Evolutionary conservation across 305 asterid species (phyloP).

Genomic region (Plantago lanceolata): DNA sequence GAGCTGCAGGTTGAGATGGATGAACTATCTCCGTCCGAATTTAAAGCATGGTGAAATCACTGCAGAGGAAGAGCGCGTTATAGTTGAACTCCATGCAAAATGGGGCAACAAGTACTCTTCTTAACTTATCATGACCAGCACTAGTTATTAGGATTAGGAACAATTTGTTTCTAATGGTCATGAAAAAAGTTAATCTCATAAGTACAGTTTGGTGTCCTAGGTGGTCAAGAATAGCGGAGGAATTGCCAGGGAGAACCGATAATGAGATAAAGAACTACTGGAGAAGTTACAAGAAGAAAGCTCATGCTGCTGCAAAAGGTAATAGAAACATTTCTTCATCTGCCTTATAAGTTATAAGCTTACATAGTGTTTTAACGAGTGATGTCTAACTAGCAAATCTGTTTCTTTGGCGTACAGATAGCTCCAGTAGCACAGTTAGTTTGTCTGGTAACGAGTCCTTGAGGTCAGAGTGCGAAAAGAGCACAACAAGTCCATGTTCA

Average conservation of each 20-base stretch:
- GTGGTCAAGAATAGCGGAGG: conserved; percentile 71
- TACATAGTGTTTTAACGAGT: neutral
- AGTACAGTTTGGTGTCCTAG: conserved; percentile 18
- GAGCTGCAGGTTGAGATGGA: conserved; percentile 79
- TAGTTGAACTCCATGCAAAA: conserved; percentile 53
- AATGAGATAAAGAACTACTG: conserved; percentile 73
- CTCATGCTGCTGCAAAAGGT: conserved; percentile 34
- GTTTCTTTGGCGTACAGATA: conserved; percentile 22
- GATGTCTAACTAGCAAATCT: no score
- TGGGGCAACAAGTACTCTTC: conserved; percentile 66
- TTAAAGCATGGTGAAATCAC: conserved; percentile 59
- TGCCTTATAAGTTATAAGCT: neutral
- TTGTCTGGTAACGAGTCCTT: conserved; percentile 12
- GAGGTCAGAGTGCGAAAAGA: conserved; percentile 20
- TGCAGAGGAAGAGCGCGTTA: conserved; percentile 45
- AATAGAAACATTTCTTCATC: neutral
- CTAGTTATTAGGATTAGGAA: neutral
- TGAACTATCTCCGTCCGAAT: conserved; percentile 69
- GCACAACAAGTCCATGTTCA: conserved; percentile 24
- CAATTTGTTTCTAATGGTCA: neutral
- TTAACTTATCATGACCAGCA: neutral
- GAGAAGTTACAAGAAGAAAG: conserved; percentile 54
- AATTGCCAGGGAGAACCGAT: conserved; percentile 73
- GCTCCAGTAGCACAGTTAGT: conserved; percentile 13
- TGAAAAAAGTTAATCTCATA: neutral